Evolutionary conservation across 129 eudicot genomes (phyloP).

Genomic region (Lactuca sativa): DNA sequence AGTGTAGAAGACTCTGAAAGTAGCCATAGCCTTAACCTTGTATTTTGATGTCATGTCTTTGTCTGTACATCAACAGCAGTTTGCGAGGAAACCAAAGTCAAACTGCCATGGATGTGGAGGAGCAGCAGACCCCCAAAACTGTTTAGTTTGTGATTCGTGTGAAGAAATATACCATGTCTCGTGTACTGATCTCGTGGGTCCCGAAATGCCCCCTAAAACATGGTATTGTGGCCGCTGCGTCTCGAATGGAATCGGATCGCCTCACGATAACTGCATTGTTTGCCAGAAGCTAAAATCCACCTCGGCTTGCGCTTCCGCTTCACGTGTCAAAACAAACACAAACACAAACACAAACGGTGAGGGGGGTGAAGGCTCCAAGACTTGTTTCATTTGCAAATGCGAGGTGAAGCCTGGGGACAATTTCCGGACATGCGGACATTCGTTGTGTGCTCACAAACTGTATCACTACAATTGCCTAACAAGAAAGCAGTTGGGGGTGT

Average conservation of each 20-base stretch:
- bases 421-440: conserved; percentile 58
- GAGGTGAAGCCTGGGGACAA: conserved; percentile 41
- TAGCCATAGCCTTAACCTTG: too few species aligned
- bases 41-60: too few species aligned
- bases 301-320: neutral
- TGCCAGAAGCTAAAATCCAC: conserved; percentile 56
- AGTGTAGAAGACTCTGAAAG: too few species aligned
- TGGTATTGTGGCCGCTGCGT: conserved; percentile 86
- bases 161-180: conserved; percentile 74
- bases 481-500: conserved; percentile 45
- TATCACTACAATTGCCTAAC: conserved; percentile 73
- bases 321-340: too few species aligned
- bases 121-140: conserved; percentile 45
- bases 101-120: conserved; percentile 62
- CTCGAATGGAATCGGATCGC: conserved; percentile 47
- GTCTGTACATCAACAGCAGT: conserved; percentile 35
- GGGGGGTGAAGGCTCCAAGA: conserved; percentile 18
- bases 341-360: neutral
- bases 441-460: conserved; percentile 54
- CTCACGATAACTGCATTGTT: conserved; percentile 64
- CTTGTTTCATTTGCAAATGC: conserved; percentile 56
- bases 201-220: conserved; percentile 53
- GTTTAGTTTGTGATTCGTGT: conserved; percentile 82
- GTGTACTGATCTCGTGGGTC: conserved; percentile 55
- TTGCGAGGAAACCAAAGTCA: conserved; percentile 37